Evolutionary conservation across 2,329 filamentous ascomycete genomes (phyloP).

Genomic region (Aspergillus fischeri): DNA sequence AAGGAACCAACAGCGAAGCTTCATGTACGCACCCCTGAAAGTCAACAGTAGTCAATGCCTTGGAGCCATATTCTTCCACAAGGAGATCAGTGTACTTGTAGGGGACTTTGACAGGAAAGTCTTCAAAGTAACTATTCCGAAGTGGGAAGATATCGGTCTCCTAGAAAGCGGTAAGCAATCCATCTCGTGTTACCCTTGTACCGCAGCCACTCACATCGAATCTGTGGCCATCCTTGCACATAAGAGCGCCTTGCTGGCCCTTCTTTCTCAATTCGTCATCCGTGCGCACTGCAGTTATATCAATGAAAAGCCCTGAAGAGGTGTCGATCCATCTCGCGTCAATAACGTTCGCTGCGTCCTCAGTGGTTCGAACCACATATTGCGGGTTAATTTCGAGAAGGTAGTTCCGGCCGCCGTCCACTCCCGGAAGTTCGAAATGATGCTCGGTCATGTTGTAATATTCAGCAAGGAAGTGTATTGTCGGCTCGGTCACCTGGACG

Average conservation of each 20-base stretch:
- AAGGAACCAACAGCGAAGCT: not conserved
- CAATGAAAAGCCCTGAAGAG: constrained; percentile 57
- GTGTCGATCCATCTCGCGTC: constrained; percentile 61
- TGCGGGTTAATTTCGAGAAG: constrained; percentile 58
- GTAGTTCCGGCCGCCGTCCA: constrained; percentile 42
- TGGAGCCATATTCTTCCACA: constrained; percentile 51
- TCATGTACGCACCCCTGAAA: constrained; percentile 38
- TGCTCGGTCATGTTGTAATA: constrained; percentile 63
- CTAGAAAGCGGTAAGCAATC: constrained; percentile 12
- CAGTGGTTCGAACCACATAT: constrained; percentile 42
- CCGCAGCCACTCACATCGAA: constrained; percentile 38
- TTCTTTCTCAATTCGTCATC: constrained; percentile 38
- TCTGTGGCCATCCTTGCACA: constrained; percentile 55
- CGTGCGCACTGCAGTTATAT: constrained; percentile 55
- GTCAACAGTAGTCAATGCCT: constrained; percentile 44
- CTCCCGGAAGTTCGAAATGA: constrained; percentile 39
- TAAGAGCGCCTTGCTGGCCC: constrained; percentile 43
- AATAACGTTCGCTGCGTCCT: constrained; percentile 53
- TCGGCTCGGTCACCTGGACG: constrained; percentile 53
- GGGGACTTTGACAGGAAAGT: constrained; percentile 51
- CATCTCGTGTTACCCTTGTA: not conserved
- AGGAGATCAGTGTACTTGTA: constrained; percentile 54
- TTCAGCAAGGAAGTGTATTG: constrained; percentile 52
- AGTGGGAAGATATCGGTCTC: constrained; percentile 56
- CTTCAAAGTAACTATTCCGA: constrained; percentile 52